phyloP scores from a whole-genome alignment of 495 filamentous ascomycete genomes.

The Xylaria bambusicola region DNA sequence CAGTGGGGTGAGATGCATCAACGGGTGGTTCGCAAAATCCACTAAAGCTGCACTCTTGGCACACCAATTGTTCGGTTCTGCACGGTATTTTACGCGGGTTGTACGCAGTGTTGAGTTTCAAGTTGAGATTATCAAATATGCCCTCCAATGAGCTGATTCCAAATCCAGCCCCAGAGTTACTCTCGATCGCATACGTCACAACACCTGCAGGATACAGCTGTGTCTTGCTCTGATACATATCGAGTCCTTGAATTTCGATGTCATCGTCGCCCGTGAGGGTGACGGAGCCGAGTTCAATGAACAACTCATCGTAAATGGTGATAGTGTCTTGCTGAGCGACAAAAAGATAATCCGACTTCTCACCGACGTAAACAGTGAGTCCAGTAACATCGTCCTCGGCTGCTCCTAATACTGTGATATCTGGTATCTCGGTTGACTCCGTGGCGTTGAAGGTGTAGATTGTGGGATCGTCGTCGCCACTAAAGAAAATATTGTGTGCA shows the following conservation, averaged over 20 bases:
- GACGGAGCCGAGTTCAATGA: conserved; percentile 26
- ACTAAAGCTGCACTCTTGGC: conserved; percentile 20
- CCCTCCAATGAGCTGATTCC: conserved; percentile 30
- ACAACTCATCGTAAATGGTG: conserved; percentile 26
- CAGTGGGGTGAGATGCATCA: neutral
- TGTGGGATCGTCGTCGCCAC: conserved; percentile 20
- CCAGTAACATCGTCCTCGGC: conserved; percentile 29
- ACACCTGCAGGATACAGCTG: conserved; percentile 26
- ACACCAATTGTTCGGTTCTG: conserved; percentile 17
- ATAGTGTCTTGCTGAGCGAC: conserved; percentile 29
- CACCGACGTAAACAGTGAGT: conserved; percentile 26
- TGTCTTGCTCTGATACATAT: conserved; percentile 29
- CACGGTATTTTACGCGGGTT: conserved; percentile 22
- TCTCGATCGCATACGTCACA: conserved; percentile 27
- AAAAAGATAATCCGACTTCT: conserved; percentile 29
- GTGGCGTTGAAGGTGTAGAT: conserved; percentile 30
- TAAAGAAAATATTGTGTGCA: conserved; percentile 29
- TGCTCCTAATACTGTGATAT: conserved; percentile 29
- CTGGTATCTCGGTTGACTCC: conserved; percentile 25
- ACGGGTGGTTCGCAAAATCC: conserved; percentile 25
- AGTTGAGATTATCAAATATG: conserved; percentile 18
- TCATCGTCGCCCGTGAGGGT: conserved; percentile 26
- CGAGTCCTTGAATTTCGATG: conserved; percentile 29
- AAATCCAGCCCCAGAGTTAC: conserved; percentile 23
- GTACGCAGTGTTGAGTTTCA: conserved; percentile 29